phyloP scores from a whole-genome alignment of 305 asterid genomes.

The Plantago coronopus region DNA sequence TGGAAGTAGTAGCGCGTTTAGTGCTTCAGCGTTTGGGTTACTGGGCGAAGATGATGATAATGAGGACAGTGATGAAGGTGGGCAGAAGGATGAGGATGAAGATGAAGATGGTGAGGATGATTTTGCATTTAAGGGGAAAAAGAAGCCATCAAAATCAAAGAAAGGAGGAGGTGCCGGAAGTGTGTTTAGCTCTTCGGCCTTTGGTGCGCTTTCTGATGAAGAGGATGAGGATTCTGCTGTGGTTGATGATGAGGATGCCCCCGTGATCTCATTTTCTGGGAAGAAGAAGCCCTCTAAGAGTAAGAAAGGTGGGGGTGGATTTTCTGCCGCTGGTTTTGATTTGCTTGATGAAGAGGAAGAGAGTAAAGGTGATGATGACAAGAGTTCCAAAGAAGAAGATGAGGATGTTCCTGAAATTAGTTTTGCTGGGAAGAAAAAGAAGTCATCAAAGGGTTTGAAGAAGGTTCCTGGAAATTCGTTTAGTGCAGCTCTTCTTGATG shows the following conservation, averaged over 20 bases:
- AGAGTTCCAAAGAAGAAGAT: conserved; percentile 42
- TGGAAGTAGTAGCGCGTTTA: conserved; percentile 32
- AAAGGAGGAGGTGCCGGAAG: conserved; percentile 33
- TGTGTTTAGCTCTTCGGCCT: conserved; percentile 25
- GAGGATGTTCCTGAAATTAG: conserved; percentile 29
- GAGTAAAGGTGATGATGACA: conserved; percentile 24
- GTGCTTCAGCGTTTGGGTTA: conserved; percentile 51
- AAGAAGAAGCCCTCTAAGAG: conserved; percentile 58
- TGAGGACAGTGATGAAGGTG: conserved; percentile 33
- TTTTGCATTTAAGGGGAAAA: conserved; percentile 29
- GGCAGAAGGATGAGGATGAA: conserved; percentile 30
- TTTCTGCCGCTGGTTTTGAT: conserved; percentile 38
- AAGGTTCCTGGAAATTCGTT: conserved; percentile 45
- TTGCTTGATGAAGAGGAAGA: conserved; percentile 44
- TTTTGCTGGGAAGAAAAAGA: conserved; percentile 59
- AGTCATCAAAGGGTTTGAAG: conserved; percentile 40
- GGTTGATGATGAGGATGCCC: conserved; percentile 32
- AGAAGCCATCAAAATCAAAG: conserved; percentile 34
- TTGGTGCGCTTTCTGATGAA: conserved; percentile 33
- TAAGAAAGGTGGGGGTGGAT: conserved; percentile 37
- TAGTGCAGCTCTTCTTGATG: conserved; percentile 45
- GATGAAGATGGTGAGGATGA: conserved; percentile 27
- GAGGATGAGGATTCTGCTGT: conserved; percentile 36
- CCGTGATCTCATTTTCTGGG: conserved; percentile 42
- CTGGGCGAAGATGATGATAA: conserved; percentile 55